Percentiles rank a stretch among this genome's conserved stretches.
Evolutionary conservation across 2,329 filamentous ascomycete species (phyloP).

Genomic region (Pseudocercospora cruenta): DNA sequence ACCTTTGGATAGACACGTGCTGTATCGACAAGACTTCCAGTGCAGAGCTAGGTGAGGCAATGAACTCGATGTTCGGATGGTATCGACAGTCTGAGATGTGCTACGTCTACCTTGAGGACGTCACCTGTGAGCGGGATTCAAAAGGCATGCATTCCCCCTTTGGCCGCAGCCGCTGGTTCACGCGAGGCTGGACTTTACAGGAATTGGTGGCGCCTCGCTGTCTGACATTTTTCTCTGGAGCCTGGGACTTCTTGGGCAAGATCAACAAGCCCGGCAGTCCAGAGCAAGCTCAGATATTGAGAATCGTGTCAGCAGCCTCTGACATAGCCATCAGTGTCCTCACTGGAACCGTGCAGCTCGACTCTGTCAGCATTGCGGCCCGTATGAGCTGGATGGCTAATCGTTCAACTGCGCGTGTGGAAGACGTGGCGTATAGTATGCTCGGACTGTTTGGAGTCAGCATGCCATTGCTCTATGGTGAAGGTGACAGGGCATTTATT

Average conservation of each 20-base stretch:
- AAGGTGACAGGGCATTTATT: constrained; percentile 23
- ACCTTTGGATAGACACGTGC: constrained; percentile 30
- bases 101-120: constrained; percentile 25
- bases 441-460: constrained; percentile 50
- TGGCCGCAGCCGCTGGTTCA: not conserved
- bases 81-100: constrained; percentile 14
- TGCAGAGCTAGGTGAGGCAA: constrained; percentile 19
- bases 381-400: constrained; percentile 23
- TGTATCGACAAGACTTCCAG: constrained; percentile 27
- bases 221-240: constrained; percentile 9
- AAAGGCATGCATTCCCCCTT: too few species aligned
- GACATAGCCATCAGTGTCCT: constrained; percentile 35
- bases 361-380: constrained; percentile 15
- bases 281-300: too few species aligned
- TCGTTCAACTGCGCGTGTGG: constrained; percentile 28
- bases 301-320: constrained; percentile 30
- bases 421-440: constrained; percentile 52
- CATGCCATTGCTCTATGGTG: constrained; percentile 51
- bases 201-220: constrained; percentile 14
- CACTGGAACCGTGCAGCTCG: not conserved
- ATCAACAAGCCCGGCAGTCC: too few species aligned
- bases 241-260: not conserved
- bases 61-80: not conserved
- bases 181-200: too few species aligned
- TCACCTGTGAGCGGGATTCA: too few species aligned